Conservation (phyloP, 2,329 filamentous ascomycete species). For the Phialocephala subalpina region DNA sequence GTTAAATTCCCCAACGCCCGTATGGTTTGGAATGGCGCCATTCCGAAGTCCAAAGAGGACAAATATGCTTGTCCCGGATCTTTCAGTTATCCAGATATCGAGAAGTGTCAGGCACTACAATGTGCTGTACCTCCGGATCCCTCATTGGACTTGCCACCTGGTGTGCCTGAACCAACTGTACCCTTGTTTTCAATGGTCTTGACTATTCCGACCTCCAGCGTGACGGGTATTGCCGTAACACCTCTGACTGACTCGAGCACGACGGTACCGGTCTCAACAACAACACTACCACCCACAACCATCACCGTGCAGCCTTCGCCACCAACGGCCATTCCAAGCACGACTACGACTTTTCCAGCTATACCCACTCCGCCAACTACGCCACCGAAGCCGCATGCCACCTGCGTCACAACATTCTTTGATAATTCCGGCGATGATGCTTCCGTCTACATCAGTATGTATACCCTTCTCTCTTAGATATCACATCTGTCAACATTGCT, state of each 20-base stretch:
- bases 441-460: not conserved
- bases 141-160: too few species aligned
- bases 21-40: constrained; percentile 1
- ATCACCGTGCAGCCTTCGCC: too few species aligned
- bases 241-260: too few species aligned
- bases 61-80: not conserved
- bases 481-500: not conserved
- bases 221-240: too few species aligned
- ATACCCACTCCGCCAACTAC: not conserved
- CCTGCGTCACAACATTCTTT: not conserved
- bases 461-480: not conserved
- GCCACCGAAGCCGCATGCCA: not conserved
- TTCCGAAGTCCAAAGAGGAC: not conserved
- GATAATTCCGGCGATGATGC: not conserved
- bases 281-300: too few species aligned
- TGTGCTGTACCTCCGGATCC: not conserved
- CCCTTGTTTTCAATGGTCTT: too few species aligned
- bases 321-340: too few species aligned
- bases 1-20: not conserved
- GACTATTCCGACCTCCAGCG: too few species aligned
- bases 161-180: too few species aligned
- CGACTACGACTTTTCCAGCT: too few species aligned
- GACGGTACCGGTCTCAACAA: too few species aligned
- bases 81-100: not conserved
- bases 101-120: not conserved